Percentiles rank a stretch among this genome's conserved stretches.
Conservation (phyloP, 2,329 filamentous ascomycete species). For the Trichophyton schoenleinii region DNA sequence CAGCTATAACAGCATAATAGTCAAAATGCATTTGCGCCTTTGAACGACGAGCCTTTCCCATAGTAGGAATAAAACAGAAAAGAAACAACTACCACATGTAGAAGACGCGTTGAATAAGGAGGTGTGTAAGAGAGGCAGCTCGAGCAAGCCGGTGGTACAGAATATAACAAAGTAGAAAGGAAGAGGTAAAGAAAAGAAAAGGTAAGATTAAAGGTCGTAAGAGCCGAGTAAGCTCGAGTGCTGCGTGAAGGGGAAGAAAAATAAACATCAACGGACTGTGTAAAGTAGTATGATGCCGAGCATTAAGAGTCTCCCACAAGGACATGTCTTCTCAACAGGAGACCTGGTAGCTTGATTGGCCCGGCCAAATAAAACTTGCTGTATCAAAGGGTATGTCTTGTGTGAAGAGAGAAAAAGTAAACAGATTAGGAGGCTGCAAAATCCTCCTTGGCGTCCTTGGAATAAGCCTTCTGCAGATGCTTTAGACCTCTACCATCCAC, state of each 20-base stretch:
- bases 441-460: slow-evolving; percentile 32
- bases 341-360: not conserved
- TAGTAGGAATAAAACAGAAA: not conserved
- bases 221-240: not conserved
- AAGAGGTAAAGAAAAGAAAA: not conserved
- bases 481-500: slow-evolving; percentile 49
- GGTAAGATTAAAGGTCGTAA: not conserved
- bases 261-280: not conserved
- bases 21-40: not conserved
- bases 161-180: not conserved
- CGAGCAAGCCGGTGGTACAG: not conserved
- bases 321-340: not conserved
- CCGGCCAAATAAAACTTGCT: not conserved
- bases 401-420: not conserved
- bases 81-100: not conserved
- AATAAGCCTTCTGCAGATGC: slow-evolving; percentile 34
- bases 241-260: not conserved
- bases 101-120: not conserved
- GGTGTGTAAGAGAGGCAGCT: not conserved
- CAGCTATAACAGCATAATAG: not conserved
- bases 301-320: not conserved
- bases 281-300: not conserved
- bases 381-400: not conserved
- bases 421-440: slow-evolving; percentile 2
- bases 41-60: not conserved